Evolutionary conservation across 139 green algal species (phyloP).

Genomic region (Chlamydomonas eustigma): DNA sequence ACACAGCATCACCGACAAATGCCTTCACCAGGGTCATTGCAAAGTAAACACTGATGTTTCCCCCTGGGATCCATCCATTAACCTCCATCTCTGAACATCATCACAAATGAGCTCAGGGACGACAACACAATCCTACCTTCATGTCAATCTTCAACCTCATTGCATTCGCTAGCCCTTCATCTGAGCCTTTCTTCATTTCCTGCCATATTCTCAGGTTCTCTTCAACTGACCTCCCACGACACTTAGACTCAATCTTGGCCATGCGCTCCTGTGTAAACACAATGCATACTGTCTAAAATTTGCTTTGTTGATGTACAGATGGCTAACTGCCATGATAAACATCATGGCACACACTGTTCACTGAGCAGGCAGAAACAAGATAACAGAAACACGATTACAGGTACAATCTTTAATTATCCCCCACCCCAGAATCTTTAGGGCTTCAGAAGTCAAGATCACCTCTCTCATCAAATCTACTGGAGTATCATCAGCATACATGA

Average conservation of each 20-base stretch:
- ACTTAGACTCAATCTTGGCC: constrained; percentile 68
- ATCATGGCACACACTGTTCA: no score
- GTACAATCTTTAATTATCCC: no score
- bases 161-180: constrained; percentile 69
- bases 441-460: not conserved
- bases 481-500: constrained; percentile 95
- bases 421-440: no score
- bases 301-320: constrained; percentile 1
- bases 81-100: no score
- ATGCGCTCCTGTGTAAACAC: constrained; percentile 64
- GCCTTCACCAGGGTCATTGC: constrained; percentile 8
- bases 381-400: not conserved
- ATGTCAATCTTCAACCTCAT: constrained; percentile 96
- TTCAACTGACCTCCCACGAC: constrained; percentile 64
- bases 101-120: no score
- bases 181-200: constrained; percentile 86
- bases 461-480: constrained; percentile 68
- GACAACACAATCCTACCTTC: no score
- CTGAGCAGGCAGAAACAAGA: not conserved
- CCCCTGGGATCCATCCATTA: no score
- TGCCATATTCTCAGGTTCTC: constrained; percentile 82
- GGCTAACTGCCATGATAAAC: no score
- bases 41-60: not conserved
- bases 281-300: not conserved
- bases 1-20: not conserved